Base-by-base conservation (phyloP, 148 eudicot species). In the Gaultheria prostrata region DNA sequence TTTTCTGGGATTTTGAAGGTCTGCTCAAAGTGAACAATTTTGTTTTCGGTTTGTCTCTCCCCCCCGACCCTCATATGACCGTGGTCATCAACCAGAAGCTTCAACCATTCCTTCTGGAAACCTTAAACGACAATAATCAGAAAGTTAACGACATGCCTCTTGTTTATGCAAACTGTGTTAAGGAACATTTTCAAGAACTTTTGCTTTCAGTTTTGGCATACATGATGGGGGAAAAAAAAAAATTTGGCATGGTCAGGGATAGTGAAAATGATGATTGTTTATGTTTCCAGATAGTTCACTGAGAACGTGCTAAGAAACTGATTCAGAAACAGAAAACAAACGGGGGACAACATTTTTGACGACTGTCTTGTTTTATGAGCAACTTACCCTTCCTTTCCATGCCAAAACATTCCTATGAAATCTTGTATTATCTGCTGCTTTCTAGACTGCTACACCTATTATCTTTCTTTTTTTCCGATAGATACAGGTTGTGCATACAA, bases 21-120 rank as follows among this genome's bases (percentile, higher is more conserved):
- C 89, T 88, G 90, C 48, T 86, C 65, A 53, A 94, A 94, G 35
- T 69, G 88, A 39, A 83, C 28, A 11, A 81, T 80, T 83, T 83
- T 91, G 77, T 84, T 82, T 3, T 85, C 89, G 3, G n/a, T 78
- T 11, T 45, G 81, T 79, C 89, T 83, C 80, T 86, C 89, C 84
- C 98, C 98, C 57, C 85, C 89, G 21, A 91, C 83, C 26, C 54
- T 21, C 51, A 93, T 49, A 56, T 83, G 78, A 4, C 90, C 90
- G 4, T 83, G 45, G 4, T 85, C 80, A 57, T 90, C 85, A 65
- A 87, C 81, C 24, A 86, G 84, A 67, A 89, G 84, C 80, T 85
- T 90, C 82, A 93, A 78, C 61, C 92, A 87, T 26, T 87, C 89
- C 82, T 67, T 87, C 80, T 86, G 88, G 84, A 90, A 94, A 79